Evolutionary conservation across 176 grass and related monocot species (phyloP).

Genomic region (Thinopyrum elongatum): DNA sequence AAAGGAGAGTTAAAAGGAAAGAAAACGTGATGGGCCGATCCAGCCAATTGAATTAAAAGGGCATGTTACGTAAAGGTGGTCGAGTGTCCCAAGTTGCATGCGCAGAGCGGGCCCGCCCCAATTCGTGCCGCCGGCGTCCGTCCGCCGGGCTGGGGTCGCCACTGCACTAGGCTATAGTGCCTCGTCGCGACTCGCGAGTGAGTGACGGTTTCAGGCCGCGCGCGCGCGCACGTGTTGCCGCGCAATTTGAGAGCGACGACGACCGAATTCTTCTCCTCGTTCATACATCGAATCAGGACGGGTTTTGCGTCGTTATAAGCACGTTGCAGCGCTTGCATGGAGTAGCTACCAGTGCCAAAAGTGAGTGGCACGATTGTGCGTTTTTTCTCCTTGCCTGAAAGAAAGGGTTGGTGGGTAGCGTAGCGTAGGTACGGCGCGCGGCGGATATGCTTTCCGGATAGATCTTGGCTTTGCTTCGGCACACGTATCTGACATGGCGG

Average conservation of each 20-base stretch:
- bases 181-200: too few species aligned
- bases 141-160: too few species aligned
- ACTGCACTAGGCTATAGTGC: too few species aligned
- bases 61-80: neutral
- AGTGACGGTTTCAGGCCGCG: neutral
- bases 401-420: neutral
- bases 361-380: too few species aligned
- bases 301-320: neutral
- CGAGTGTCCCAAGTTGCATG: neutral
- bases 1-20: neutral
- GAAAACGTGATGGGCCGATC: neutral
- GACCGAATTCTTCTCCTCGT: neutral
- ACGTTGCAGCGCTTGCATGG: too few species aligned
- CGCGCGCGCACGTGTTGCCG: neutral
- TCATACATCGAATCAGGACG: conserved; percentile 25
- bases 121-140: neutral
- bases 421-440: neutral
- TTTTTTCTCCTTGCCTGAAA: neutral
- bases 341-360: too few species aligned
- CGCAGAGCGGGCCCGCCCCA: neutral
- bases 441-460: neutral
- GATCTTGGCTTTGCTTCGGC: neutral
- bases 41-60: neutral
- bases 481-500: too few species aligned
- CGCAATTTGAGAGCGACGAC: neutral